phyloP scores from a whole-genome alignment of 768 basidiomycete genomes.

The Holtermanniella nyarrowii region DNA sequence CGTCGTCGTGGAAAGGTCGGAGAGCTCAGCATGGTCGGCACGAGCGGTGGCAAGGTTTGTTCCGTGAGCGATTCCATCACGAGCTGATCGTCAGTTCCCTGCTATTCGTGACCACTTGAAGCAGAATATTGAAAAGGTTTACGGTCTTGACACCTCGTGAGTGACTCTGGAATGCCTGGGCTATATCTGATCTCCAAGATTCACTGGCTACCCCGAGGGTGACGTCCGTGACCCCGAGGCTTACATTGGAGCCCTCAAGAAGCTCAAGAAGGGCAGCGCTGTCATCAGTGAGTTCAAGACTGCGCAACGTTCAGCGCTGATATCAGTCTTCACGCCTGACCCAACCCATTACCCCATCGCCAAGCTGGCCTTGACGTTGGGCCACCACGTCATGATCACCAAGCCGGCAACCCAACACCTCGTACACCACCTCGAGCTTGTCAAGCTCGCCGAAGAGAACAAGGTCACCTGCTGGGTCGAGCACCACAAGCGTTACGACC shows the following conservation, averaged over 20 bases:
- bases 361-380: conserved; percentile 71
- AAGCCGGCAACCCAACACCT: conserved; percentile 85
- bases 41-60: conserved; percentile 55
- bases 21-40: conserved; percentile 66
- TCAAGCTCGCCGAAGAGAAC: conserved; percentile 64
- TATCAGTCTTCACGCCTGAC: conserved; percentile 70
- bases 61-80: not conserved
- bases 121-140: conserved; percentile 69
- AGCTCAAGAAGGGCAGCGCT: conserved; percentile 69
- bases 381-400: conserved; percentile 80
- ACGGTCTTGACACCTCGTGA: conserved; percentile 77
- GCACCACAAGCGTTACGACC: conserved; percentile 57
- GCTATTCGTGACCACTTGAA: conserved; percentile 69
- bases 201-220: conserved; percentile 67
- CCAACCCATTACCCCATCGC: conserved; percentile 82
- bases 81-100: conserved; percentile 53
- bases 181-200: conserved; percentile 46
- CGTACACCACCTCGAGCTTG: conserved; percentile 67
- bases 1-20: conserved; percentile 66
- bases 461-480: conserved; percentile 87
- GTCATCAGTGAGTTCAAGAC: conserved; percentile 48
- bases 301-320: not conserved
- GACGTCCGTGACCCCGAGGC: conserved; percentile 63
- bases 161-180: conserved; percentile 25
- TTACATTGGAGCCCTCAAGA: conserved; percentile 71